Percentiles rank a stretch among this genome's conserved stretches.
phyloP scores from a whole-genome alignment of 192 early-diverging fungal genomes.

The Phycomyces nitens region DNA sequence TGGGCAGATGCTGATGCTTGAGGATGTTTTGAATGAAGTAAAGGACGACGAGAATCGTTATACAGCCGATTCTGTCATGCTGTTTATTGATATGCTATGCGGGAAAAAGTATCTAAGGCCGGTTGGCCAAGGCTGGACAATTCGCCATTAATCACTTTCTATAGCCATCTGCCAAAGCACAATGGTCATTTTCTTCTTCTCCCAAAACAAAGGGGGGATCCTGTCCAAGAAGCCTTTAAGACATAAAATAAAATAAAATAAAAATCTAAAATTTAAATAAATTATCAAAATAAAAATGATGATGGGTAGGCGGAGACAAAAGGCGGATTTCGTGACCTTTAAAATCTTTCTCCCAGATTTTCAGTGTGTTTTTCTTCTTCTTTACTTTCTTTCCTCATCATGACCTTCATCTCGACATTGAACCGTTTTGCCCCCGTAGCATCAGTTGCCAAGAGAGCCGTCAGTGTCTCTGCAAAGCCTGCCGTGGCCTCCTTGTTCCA shows the following conservation, averaged over 20 bases:
- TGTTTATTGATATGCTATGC: constrained; percentile 1
- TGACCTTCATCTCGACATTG: constrained; percentile 30
- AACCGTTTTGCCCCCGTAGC: constrained; percentile 31
- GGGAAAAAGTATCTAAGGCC: constrained; percentile 6
- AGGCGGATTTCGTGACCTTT: neutral
- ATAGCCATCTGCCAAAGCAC: too few species aligned
- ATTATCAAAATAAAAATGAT: too few species aligned
- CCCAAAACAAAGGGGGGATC: too few species aligned
- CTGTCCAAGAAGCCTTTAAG: too few species aligned
- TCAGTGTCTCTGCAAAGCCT: constrained; percentile 17
- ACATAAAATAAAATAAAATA: too few species aligned
- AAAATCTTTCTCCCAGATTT: constrained; percentile 13
- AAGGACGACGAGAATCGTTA: neutral
- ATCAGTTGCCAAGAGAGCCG: constrained; percentile 21
- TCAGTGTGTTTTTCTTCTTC: constrained; percentile 16
- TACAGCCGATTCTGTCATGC: neutral
- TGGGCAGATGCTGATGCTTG: constrained; percentile 5
- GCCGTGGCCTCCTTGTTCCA: constrained; percentile 25
- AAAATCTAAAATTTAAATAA: too few species aligned
- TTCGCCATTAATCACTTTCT: neutral
- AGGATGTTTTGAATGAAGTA: neutral
- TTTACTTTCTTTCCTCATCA: constrained; percentile 13
- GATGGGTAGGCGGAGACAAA: too few species aligned
- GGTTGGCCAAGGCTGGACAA: constrained; percentile 6
- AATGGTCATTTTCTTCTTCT: too few species aligned